Percentiles rank a stretch among this genome's conserved stretches.
Evolutionary conservation across 1,139 yeast species (phyloP).

Genomic region (Blastobotrys capitulatus): DNA sequence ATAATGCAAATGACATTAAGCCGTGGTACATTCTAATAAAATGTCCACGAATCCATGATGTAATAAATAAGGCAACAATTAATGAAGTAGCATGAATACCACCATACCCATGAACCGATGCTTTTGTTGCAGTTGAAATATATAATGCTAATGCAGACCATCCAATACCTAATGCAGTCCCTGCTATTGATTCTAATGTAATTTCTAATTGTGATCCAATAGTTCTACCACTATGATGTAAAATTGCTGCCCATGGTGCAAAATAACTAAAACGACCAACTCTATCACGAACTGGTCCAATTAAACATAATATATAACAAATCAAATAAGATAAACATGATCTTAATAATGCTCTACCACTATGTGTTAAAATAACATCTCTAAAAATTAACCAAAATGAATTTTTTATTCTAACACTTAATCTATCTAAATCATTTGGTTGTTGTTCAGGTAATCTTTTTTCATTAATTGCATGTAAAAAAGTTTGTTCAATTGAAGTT

Average conservation of each 20-base stretch:
- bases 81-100: slow-evolving; percentile 43
- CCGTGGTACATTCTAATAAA: slow-evolving; percentile 39
- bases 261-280: slow-evolving; percentile 37
- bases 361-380: slow-evolving; percentile 1
- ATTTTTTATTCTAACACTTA: slow-evolving; percentile 4
- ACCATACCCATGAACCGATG: slow-evolving; percentile 41
- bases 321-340: slow-evolving; percentile 39
- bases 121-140: slow-evolving; percentile 38
- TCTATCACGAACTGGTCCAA: slow-evolving; percentile 39
- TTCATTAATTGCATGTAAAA: slow-evolving; percentile 1
- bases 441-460: slow-evolving; percentile 10
- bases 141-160: slow-evolving; percentile 43
- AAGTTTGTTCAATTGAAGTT: slow-evolving; percentile 17
- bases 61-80: slow-evolving; percentile 35
- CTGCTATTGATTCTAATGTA: slow-evolving; percentile 38
- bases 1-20: slow-evolving; percentile 35
- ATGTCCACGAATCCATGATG: slow-evolving; percentile 41
- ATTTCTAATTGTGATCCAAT: slow-evolving; percentile 47
- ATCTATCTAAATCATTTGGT: slow-evolving; percentile 7
- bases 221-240: slow-evolving; percentile 45
- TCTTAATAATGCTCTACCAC: slow-evolving; percentile 24
- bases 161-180: slow-evolving; percentile 45
- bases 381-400: not conserved
- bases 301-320: slow-evolving; percentile 38
- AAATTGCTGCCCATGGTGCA: slow-evolving; percentile 39